These are phyloP conservation scores for Haematococcus sp. DNA, from an alignment of 139 green algal species.

Conservation along the genomic window DNA sequence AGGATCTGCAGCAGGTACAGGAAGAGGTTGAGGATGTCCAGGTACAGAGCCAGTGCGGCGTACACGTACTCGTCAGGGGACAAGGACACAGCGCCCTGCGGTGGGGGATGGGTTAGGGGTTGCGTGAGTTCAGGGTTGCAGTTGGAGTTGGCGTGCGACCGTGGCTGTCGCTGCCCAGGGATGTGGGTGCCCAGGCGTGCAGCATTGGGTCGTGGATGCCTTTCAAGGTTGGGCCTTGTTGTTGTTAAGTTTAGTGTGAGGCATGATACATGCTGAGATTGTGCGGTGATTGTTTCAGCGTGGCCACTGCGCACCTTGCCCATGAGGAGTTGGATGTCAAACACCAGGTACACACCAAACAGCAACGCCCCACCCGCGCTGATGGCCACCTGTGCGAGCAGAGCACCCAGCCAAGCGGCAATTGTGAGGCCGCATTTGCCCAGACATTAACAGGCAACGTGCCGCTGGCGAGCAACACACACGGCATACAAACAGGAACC, in stretches of 20 bases:
- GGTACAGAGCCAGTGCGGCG: constrained; percentile 39
- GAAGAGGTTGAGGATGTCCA: constrained; percentile 56
- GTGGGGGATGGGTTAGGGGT: not conserved
- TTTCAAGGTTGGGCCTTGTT: too few species aligned
- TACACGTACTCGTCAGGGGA: constrained; percentile 46
- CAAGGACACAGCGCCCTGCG: constrained; percentile 17
- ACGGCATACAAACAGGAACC: not conserved
- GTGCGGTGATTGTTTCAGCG: too few species aligned
- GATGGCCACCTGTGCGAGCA: not conserved
- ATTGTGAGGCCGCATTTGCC: not conserved
- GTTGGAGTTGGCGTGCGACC: not conserved
- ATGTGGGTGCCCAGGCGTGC: too few species aligned
- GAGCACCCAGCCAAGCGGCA: not conserved
- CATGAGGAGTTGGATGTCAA: constrained; percentile 33
- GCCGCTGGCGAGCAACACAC: not conserved
- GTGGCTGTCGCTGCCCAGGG: too few species aligned
- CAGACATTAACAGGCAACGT: too few species aligned
- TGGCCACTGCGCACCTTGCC: not conserved
- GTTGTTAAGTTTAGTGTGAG: too few species aligned
- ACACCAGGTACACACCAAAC: constrained; percentile 31
- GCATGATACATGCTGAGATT: too few species aligned
- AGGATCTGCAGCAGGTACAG: constrained; percentile 40
- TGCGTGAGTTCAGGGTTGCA: not conserved
- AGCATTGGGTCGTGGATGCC: too few species aligned
- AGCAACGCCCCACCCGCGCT: constrained; percentile 13